Base-by-base conservation (phyloP, 805 yeast genomes). In the Candida rishiriensis region DNA sequence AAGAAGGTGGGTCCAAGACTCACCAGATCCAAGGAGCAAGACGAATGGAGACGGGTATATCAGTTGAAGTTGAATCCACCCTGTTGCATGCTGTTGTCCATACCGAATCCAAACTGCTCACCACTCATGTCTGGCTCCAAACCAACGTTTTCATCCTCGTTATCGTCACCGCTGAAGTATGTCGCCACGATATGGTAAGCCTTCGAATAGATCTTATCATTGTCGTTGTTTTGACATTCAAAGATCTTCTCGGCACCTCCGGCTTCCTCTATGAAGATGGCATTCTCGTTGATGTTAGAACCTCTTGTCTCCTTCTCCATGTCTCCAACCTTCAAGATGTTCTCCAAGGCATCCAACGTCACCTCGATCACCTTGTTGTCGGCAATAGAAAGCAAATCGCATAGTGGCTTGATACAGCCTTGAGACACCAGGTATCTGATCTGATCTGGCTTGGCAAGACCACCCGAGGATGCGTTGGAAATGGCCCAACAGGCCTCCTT, bases 401-500 rank as follows among this genome's bases (percentile, higher is more conserved):
- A 91, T 60, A 93, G 76, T 32, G 99, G 98, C 72, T 90, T 91
- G 68, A 93, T 90, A 70, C 97, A 88, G 39, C 97, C 99, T 71
- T 93, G 98, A 53, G 75, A 72, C 31, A 93, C 99, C 54, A 93
- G 77, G 68, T 89, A 93, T 60, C 91, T 79, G 57, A 93, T 90
- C 65, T 90, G 96, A 48, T 88, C 96, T 8, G 98, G 98, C 65
- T 81, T 85, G 36, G 83, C 73, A 56, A 89, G 75, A 17, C 97
- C 98, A 56, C 98, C 98, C 10, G 97, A 86, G 14, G 97, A 87
- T 33, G 99, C 98, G 64, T 93, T 93, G 28, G 97, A 89, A 54
- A 93, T 85, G 31, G 98, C 98, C 99, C 99, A 93, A 75, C 98
- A 91, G 3, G 99, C 99, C 72, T 93, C 99, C 68, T 91, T 93